A percentile compares a stretch with the other conserved stretches of the same genome.
Evolutionary conservation across 306 rosid species (phyloP).

Genomic region (Prunus mume): DNA sequence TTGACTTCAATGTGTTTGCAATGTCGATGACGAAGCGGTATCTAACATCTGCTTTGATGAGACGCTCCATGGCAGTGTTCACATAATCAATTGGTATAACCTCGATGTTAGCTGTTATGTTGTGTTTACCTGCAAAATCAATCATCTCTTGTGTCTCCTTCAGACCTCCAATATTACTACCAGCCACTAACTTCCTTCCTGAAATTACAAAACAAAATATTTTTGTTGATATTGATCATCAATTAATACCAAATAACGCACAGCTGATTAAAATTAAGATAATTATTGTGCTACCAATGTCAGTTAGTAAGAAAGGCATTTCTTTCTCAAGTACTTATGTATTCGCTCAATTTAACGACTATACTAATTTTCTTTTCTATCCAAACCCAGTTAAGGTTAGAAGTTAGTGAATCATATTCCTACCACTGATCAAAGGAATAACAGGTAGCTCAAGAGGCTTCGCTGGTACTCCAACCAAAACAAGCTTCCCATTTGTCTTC

Average conservation of each 20-base stretch:
- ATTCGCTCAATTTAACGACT: no score
- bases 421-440: conserved; percentile 29
- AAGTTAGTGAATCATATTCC: not conserved
- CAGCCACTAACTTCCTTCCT: conserved; percentile 11
- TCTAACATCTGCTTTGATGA: conserved; percentile 10
- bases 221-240: no score
- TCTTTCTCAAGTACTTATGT: no score
- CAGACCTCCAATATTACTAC: not conserved
- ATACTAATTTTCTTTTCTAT: no score
- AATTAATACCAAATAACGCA: no score
- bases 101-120: no score
- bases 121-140: conserved; percentile 17
- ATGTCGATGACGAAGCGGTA: conserved; percentile 22
- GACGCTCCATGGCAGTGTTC: conserved; percentile 21
- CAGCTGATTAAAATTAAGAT: no score
- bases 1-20: conserved; percentile 7
- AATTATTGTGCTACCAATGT: no score
- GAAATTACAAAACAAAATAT: no score
- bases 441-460: conserved; percentile 18
- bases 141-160: conserved; percentile 26
- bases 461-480: not conserved
- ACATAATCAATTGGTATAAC: conserved; percentile 12
- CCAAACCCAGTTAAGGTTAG: no score
- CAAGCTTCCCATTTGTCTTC: not conserved
- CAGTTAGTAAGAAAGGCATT: no score